phyloP scores from a whole-genome alignment of 176 grass and related monocot genomes.

The Cenchrus purpureus region DNA sequence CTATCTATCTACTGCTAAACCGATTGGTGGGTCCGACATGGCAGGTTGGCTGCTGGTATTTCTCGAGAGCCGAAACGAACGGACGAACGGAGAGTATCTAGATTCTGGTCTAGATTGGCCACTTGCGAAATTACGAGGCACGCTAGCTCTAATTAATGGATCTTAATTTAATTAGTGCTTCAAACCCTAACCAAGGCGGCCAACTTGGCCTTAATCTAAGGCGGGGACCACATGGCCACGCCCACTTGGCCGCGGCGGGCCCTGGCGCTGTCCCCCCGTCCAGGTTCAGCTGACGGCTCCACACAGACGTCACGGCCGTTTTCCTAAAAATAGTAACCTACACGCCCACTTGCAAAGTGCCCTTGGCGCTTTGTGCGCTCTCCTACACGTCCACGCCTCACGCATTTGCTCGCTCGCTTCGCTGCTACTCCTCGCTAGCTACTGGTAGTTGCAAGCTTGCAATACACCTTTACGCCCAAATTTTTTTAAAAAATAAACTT shows the following conservation, averaged over 20 bases:
- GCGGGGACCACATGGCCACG: not conserved
- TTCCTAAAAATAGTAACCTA: conserved; percentile 32
- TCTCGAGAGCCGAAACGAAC: not conserved
- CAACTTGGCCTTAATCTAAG: conserved; percentile 49
- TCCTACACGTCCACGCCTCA: not conserved
- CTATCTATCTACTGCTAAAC: not conserved
- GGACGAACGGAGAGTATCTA: not conserved
- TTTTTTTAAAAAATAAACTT: not conserved
- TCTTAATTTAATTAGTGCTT: not conserved
- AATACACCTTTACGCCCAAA: too few relatives aligned
- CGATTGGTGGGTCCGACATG: not conserved
- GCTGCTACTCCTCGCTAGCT: too few relatives aligned
- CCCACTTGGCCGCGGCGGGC: conserved; percentile 38
- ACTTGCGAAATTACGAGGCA: not conserved
- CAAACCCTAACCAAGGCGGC: conserved; percentile 34
- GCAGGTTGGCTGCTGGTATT: not conserved
- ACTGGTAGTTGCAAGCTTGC: too few relatives aligned
- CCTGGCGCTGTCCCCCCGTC: conserved; percentile 18
- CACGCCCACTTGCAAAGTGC: conserved; percentile 17
- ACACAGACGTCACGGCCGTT: conserved; percentile 25
- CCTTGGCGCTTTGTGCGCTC: not conserved
- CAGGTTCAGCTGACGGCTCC: conserved; percentile 51
- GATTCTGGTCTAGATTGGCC: conserved; percentile 33
- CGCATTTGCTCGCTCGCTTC: conserved; percentile 4
- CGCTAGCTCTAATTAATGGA: not conserved